A percentile compares a stretch with the other conserved stretches of the same genome.
These are phyloP conservation scores for Solanum etuberosum DNA, from an alignment of 257 asterid species.

Conservation along the genomic window DNA sequence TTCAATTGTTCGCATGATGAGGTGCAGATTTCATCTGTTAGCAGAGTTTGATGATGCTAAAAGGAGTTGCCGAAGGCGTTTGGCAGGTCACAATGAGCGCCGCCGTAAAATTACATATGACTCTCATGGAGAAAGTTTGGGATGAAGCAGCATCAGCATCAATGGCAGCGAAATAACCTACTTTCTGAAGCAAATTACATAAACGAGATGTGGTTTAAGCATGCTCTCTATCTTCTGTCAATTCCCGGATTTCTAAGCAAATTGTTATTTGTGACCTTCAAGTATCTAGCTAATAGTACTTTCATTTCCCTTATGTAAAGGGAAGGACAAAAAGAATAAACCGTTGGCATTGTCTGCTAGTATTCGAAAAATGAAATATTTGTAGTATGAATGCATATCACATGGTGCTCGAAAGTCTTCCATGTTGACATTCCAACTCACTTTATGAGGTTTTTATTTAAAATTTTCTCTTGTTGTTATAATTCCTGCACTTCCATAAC, in stretches of 20 bases:
- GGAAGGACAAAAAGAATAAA: background rate
- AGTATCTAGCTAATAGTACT: background rate
- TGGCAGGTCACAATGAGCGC: slow-evolving; percentile 88
- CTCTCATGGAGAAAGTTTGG: slow-evolving; percentile 33
- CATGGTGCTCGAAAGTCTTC: background rate
- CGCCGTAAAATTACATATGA: slow-evolving; percentile 71
- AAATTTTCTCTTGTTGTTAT: background rate
- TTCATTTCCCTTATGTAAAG: background rate
- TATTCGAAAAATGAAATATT: background rate
- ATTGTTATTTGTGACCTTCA: background rate
- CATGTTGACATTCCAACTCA: background rate
- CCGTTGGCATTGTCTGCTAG: background rate
- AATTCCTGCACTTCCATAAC: background rate
- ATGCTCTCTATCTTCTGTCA: slow-evolving; percentile 93
- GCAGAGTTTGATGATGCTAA: slow-evolving; percentile 77
- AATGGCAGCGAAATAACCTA: background rate
- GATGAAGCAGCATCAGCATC: background rate
- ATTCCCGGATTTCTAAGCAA: slow-evolving; percentile 13
- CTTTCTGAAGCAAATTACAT: background rate
- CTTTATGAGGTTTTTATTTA: background rate
- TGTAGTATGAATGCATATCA: background rate
- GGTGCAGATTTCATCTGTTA: slow-evolving; percentile 72
- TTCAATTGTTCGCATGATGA: background rate
- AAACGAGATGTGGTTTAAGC: background rate
- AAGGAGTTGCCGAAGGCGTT: slow-evolving; percentile 79